A percentile compares a stretch with the other conserved stretches of the same genome.
Conservation (phyloP, 2,329 filamentous ascomycete species). For the Alternaria panax region DNA sequence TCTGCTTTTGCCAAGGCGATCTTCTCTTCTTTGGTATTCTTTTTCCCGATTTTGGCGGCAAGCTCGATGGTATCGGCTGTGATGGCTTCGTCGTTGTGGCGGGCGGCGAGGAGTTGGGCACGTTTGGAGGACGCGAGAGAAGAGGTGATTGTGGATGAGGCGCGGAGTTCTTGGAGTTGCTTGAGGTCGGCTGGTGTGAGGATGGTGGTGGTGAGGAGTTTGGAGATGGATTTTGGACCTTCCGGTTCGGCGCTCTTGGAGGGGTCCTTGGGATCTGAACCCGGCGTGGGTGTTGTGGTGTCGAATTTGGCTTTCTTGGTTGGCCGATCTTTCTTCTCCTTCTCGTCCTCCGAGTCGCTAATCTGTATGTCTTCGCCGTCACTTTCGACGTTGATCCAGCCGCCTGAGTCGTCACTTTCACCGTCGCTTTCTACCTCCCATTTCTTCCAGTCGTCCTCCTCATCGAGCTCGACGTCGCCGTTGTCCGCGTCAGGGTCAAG, state of each 20-base stretch:
- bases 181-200: conserved; percentile 95
- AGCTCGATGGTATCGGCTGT: conserved; percentile 93
- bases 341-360: conserved; percentile 75
- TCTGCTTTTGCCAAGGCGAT: conserved; percentile 83
- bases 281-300: conserved; percentile 46
- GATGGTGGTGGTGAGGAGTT: conserved; percentile 89
- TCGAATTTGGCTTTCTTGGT: conserved; percentile 69
- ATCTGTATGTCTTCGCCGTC: conserved; percentile 79
- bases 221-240: conserved; percentile 55
- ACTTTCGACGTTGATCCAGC: conserved; percentile 90
- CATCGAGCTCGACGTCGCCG: conserved; percentile 67
- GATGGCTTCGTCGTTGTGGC: conserved; percentile 85
- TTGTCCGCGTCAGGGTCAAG: conserved; percentile 67
- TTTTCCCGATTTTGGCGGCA: conserved; percentile 76
- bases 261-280: conserved; percentile 53
- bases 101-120: conserved; percentile 52
- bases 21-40: conserved; percentile 88
- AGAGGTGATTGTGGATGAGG: conserved; percentile 74
- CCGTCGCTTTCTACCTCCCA: conserved; percentile 68
- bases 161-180: conserved; percentile 87
- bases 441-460: conserved; percentile 62
- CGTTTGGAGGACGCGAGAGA: conserved; percentile 57
- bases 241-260: conserved; percentile 49
- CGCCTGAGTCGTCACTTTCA: conserved; percentile 76
- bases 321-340: conserved; percentile 60